Base-by-base conservation (phyloP, 2,329 filamentous ascomycete species). In the Penicillium sp. region DNA sequence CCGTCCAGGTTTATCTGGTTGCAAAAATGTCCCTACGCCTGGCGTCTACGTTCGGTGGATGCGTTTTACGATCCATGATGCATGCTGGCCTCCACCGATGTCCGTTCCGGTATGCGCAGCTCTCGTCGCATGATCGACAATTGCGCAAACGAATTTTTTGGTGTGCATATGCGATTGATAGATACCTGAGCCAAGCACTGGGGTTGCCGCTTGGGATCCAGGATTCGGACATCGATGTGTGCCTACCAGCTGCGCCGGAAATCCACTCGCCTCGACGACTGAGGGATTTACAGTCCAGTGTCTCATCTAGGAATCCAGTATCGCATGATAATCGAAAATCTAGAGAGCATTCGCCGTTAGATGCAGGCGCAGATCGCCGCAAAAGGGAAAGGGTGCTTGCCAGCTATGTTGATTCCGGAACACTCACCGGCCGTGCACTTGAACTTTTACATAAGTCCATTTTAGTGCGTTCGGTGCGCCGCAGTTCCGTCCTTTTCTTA, bases 21-120 rank as follows among this genome's bases (percentile, higher is more conserved):
- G 72, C 74, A 0, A 74, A 65, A 4, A 77, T 81, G 73, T 77
- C 78, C 2, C 68, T 81, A 6, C 73, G 78, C 21, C 72, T 74
- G 7, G 78, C 79, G 0, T 79, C 77, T 0, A 77, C 75, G 0
- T 70, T 81, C 6, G 75, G 76, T 23, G 79, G 79, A 4, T 70
- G 75, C 18, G 66, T 81, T 6, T 65, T 76, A 4, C 75, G 77
- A 41, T 72, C 75, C 6, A 71, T 81, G 43, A 76, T 78, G 23
- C 78, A 80, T 56, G 73, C 77, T 1, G 79, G 79, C 4, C 69
- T 81, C 6, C 79, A 81, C 57, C 71, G 79, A 3, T 81, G 79
- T 56, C 79, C 79, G 0, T 75, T 77, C 50, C 76, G 79, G 6
- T 81, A 80, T 53, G 67, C 68, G 9, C 70, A 79, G 47, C 69